phyloP scores from a whole-genome alignment of 225 moss, liverwort and hornwort genomes.

The Neckera pumila region DNA sequence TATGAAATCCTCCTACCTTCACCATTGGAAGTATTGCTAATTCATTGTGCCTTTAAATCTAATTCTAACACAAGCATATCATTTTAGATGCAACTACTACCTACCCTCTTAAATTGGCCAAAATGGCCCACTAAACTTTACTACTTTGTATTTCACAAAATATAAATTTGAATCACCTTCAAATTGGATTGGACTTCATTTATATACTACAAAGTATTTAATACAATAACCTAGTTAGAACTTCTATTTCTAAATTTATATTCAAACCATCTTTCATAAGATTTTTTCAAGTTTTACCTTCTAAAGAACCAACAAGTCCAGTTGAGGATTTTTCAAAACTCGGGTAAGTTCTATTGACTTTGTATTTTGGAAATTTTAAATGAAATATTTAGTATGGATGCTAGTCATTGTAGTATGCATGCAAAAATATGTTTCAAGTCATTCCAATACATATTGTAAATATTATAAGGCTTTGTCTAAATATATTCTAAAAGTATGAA shows the following conservation, averaged over 20 bases:
- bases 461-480: not conserved
- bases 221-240: not conserved
- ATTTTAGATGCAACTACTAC: not conserved
- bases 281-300: not conserved
- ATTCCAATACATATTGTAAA: not conserved
- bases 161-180: not conserved
- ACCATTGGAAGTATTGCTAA: too few relatives aligned
- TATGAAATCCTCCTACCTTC: too few relatives aligned
- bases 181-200: not conserved
- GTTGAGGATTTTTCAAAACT: too few relatives aligned
- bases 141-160: not conserved
- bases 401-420: too few relatives aligned
- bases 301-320: not conserved
- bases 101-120: not conserved
- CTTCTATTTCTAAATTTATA: not conserved
- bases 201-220: not conserved
- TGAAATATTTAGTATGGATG: too few relatives aligned
- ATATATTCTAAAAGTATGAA: not conserved
- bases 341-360: too few relatives aligned
- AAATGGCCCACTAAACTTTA: not conserved
- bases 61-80: not conserved
- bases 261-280: not conserved
- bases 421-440: rapidly evolving
- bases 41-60: not conserved
- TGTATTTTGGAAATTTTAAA: too few relatives aligned